Evolutionary conservation across 148 eudicot genomes (phyloP).

Genomic region (Nepenthes gracilis): DNA sequence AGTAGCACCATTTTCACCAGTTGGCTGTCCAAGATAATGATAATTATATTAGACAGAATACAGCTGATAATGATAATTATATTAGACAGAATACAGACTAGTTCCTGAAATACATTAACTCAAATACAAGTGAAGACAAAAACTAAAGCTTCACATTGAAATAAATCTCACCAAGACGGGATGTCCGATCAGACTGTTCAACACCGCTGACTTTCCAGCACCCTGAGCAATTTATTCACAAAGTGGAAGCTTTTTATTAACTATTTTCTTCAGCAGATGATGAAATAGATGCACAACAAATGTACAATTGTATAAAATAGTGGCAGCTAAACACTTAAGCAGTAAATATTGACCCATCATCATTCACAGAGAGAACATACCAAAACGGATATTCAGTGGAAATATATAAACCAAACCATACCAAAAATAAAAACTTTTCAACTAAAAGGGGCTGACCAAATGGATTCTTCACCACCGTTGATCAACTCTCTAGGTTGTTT

Average conservation of each 20-base stretch:
- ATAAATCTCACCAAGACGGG: constrained; percentile 77
- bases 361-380: no score
- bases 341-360: no score
- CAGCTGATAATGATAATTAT: not conserved
- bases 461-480: no score
- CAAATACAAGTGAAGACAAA: not conserved
- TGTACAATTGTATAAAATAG: no score
- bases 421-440: no score
- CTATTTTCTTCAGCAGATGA: not conserved
- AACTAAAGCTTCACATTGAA: not conserved
- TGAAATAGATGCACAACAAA: not conserved
- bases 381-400: no score
- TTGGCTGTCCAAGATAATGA: constrained; percentile 45
- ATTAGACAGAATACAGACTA: not conserved
- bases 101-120: not conserved
- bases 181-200: constrained; percentile 95
- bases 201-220: constrained; percentile 92
- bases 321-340: no score
- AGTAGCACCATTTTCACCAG: constrained; percentile 98
- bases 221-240: constrained; percentile 39
- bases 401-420: no score
- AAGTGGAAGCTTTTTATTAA: not conserved
- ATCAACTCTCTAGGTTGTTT: no score
- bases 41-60: not conserved
- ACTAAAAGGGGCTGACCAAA: no score